Base-by-base conservation (phyloP, 257 asterid genomes). In the Nicotiana tomentosiformis region DNA sequence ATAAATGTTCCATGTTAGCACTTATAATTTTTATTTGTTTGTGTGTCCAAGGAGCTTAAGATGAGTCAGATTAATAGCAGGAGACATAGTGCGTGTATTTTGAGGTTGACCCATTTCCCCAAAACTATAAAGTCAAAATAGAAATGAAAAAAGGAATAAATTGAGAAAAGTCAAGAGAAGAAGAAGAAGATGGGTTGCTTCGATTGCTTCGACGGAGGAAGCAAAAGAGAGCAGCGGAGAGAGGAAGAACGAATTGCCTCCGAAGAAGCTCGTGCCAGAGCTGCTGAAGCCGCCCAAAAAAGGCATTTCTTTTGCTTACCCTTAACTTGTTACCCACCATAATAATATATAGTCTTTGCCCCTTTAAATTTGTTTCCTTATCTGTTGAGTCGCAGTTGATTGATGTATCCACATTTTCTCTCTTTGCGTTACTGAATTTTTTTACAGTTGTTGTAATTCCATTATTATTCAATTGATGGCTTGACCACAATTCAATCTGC, bases 221-320 rank as follows among this genome's bases (percentile, higher is more conserved):
- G 67, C 8, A 88, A 88, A 88, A 93, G 87, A 81, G 88, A 29
- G 66, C 82, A 83, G 83, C 89, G 92, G 74, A 94, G 87, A 83
- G 98, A 93, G 80, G 93, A 91, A 88, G 99, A 95, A 18, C 94
- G 91, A 56, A 84, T 94, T 82, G 98, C 97, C 69, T 94, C 98
- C 57, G 89, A 87, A 84, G 95, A 92, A 88, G 99, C 97, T 80
- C 96, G 97, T 16, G 87, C 91, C 1, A 94, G 72, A 84, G 97
- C 98, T 83, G 98, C 97, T 39, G 98, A 92, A 88, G 99, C 99
- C 77, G 99, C 99, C 77, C 92, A 93, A 83, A 92, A 89, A 90
- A 94, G 99, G 98, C 64, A 53, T 49, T 12, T 83, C 12, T 70
- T 69, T 5, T 29, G 30, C 30, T 29, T 29, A 29, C 30, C 30